Evolutionary conservation across 208 protist genomes (phyloP), one percentile per base, ranked within the genome.

Genomic region (Leishmania tarentolae): DNA sequence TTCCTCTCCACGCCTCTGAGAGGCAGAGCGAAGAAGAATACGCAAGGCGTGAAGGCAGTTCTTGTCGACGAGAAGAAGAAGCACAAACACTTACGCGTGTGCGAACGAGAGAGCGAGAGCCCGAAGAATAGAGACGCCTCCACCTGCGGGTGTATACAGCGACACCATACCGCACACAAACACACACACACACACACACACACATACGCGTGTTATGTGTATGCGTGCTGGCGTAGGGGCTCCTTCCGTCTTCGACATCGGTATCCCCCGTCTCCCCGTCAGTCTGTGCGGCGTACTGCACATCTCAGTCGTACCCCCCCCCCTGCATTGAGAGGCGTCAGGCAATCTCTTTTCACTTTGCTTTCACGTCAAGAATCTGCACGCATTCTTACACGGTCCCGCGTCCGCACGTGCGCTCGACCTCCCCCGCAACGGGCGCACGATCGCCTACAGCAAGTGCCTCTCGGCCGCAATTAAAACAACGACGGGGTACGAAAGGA

Each of bases 181-280:
- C 47, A 47, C 13, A 19, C 42, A n/a, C n/a, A n/a, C n/a, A 70
- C 71, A 46, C 66, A 78, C 63, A 70, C 71, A 46, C 66, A 78
- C 63, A 73, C 21, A 17, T 53, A 53, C 13, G 50, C 50, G 15
- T 53, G 50, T 17, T 53, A 53, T 53, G 50, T 15, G 40, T 31
- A 24, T 44, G 69, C 21, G 42, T 50, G 47, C 3, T 50, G 40
- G 31, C 69, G 44, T 52, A 17, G 44, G 28, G 35, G 66, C 69
- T 31, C 28, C 35, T 28, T 17, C 42, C 3, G 40, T 52, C 17
- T 24, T 73, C n/a, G 8, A 3, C 21, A n/a, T 21, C 28, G 13
- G 15, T 71, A 17, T 24, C 40, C 24, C 21, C 42, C 63, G 31
- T 46, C 56, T 61, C 56, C 13, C 6, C 31, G 56, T 61, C 56